A percentile compares a stretch with the other conserved stretches of the same genome.
Conservation (phyloP, 2,329 filamentous ascomycete species). For the Fusarium coicis region DNA sequence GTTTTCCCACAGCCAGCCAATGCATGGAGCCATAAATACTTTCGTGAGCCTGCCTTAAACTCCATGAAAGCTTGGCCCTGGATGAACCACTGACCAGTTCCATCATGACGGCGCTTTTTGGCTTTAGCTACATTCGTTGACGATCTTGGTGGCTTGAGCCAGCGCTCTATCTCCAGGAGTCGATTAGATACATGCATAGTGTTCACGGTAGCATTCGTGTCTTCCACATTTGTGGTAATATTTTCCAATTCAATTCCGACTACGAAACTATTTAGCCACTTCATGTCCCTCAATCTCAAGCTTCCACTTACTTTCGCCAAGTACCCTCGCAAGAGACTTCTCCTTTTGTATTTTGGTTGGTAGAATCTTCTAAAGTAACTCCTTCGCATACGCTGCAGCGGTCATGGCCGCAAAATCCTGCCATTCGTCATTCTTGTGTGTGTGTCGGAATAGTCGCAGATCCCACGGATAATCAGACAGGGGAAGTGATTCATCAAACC, state of each 20-base stretch:
- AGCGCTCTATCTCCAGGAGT: not conserved
- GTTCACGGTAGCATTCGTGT: not conserved
- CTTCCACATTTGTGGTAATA: not conserved
- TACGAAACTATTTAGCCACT: too few relatives aligned
- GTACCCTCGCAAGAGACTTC: not conserved
- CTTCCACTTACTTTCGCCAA: not conserved
- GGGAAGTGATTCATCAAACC: conserved; percentile 28
- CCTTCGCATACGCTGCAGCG: not conserved
- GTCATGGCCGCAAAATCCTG: not conserved
- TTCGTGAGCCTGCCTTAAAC: not conserved
- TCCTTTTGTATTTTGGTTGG: fast-evolving
- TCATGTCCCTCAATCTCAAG: too few relatives aligned
- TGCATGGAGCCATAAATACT: conserved; percentile 4
- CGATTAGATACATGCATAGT: not conserved
- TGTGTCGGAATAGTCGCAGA: conserved; percentile 53
- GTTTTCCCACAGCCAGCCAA: conserved; percentile 38
- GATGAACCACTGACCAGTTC: not conserved
- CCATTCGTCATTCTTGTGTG: conserved; percentile 44
- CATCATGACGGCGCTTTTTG: conserved; percentile 8
- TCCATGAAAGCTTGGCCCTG: fast-evolving
- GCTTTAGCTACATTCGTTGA: conserved; percentile 21
- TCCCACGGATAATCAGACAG: conserved; percentile 50
- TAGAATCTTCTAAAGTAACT: not conserved
- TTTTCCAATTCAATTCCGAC: too few relatives aligned
- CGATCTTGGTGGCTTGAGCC: conserved; percentile 17